Conservation (phyloP, 208 protist species). For the Porcisia deanei region DNA sequence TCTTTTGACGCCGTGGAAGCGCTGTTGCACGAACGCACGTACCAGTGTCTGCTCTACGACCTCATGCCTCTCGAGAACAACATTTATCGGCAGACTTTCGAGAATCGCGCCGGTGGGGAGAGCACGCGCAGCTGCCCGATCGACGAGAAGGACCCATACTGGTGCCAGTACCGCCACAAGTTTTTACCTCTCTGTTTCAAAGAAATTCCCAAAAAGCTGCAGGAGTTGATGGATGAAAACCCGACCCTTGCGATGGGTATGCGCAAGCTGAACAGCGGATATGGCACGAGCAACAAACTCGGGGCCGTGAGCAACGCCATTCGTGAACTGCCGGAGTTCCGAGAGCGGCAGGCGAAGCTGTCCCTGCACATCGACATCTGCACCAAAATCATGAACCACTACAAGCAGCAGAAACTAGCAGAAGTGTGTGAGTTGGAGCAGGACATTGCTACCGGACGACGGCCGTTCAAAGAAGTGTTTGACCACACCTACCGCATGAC, state of each 20-base stretch:
- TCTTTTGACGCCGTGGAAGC: constrained; percentile 71
- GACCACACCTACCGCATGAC: constrained; percentile 42
- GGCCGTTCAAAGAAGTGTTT: constrained; percentile 55
- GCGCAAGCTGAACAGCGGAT: constrained; percentile 9
- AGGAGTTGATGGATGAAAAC: constrained; percentile 64
- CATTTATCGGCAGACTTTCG: constrained; percentile 63
- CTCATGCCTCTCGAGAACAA: constrained; percentile 62
- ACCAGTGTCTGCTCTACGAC: constrained; percentile 84
- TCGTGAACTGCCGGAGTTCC: constrained; percentile 66
- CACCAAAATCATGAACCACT: constrained; percentile 68
- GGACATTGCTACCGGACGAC: constrained; percentile 48
- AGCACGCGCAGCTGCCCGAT: constrained; percentile 45
- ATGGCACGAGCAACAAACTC: constrained; percentile 29
- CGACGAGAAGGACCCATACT: constrained; percentile 75
- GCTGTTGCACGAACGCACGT: constrained; percentile 85
- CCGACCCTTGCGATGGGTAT: constrained; percentile 49
- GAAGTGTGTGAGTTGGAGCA: constrained; percentile 76
- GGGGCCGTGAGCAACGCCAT: constrained; percentile 55
- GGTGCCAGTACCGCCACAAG: constrained; percentile 73
- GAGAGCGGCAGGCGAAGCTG: constrained; percentile 74
- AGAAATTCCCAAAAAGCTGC: constrained; percentile 55
- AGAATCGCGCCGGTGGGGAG: constrained; percentile 40
- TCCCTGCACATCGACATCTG: constrained; percentile 85
- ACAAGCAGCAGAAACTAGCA: constrained; percentile 51
- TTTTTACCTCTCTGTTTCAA: constrained; percentile 60